Evolutionary conservation across 345 rosid species (phyloP), one percentile per base, ranked within the genome.

Genomic region (Eucalyptus tenuipes): DNA sequence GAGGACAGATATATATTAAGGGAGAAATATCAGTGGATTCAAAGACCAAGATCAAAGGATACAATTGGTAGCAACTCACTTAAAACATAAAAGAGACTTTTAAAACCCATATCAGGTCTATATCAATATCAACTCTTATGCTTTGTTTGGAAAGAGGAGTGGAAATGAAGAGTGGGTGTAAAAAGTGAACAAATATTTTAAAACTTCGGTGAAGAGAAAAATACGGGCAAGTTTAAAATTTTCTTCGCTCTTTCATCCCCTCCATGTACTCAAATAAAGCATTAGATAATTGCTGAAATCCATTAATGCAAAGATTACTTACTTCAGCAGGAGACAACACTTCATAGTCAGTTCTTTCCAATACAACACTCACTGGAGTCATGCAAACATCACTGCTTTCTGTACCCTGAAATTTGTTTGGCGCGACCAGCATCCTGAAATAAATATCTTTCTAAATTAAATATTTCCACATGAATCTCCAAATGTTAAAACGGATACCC

Each of bases 311-410:
- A 86, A 12, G 50, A 22, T 24, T 86, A 89, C 90, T 40, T 89
- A 87, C 91, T 86, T 88, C 90, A 84, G 88, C 91, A 86, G 88
- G 87, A 89, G 87, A 61, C 91, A 87, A 88, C 66, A 88, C 49
- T 85, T 55, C 87, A 79, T 82, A 85, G 50, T 75, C 88, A 11
- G 45, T 88, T 84, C 87, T 86, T 71, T 87, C 87, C 87, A 85
- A 86, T 53, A 88, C 86, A 71, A 91, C 87, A 48, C 50, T 91
- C 71, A 90, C 89, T 20, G 87, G 87, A 64, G 88, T 87, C 61
- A 33, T 48, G 89, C 92, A 86, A n/a, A 31, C 81, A n/a, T 59
- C 88, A 84, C 86, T 61, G 88, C 90, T 88, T 88, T 87, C 88
- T 40, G 86, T 52, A 88, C 59, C 57, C 61, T 87, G 88, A 49